These are phyloP conservation scores for Aspergillus neotritici DNA, from an alignment of 2,329 filamentous ascomycete genomes.

Conservation along the genomic window DNA sequence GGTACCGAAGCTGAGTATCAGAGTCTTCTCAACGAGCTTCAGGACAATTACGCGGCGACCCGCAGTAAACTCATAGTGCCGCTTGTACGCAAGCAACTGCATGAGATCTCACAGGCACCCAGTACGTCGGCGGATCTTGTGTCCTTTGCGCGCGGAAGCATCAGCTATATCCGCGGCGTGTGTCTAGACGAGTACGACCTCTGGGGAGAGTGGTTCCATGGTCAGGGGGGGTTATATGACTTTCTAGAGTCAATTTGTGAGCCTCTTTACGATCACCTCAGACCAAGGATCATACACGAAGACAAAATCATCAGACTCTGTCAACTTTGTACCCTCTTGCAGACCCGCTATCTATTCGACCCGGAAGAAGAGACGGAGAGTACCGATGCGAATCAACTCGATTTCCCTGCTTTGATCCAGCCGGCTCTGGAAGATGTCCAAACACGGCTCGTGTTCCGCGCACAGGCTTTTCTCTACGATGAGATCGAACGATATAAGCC, in stretches of 20 bases:
- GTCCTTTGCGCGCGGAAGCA: constrained; percentile 58
- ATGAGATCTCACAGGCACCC: constrained; percentile 52
- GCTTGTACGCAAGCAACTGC: constrained; percentile 56
- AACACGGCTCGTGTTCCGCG: constrained; percentile 60
- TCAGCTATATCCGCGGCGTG: constrained; percentile 60
- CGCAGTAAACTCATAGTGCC: constrained; percentile 56
- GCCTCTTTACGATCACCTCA: constrained; percentile 60
- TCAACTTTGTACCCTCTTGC: constrained; percentile 60
- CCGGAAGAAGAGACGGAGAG: constrained; percentile 50
- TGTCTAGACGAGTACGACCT: constrained; percentile 63
- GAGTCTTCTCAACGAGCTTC: constrained; percentile 59
- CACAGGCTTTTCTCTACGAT: constrained; percentile 57
- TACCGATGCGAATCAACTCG: constrained; percentile 49
- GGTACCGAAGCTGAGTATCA: constrained; percentile 60
- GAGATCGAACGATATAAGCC: constrained; percentile 63
- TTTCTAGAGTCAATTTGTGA: constrained; percentile 64
- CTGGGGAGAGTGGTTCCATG: constrained; percentile 62
- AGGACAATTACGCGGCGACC: constrained; percentile 58
- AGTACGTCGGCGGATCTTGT: constrained; percentile 60
- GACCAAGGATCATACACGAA: constrained; percentile 61
- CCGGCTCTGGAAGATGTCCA: constrained; percentile 64
- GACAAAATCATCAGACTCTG: constrained; percentile 61
- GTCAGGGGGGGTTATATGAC: constrained; percentile 57
- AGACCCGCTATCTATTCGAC: constrained; percentile 60
- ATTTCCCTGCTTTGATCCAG: constrained; percentile 58